Conservation (phyloP, 108 stramenopile genomes). For the Nitzschia sp. region DNA sequence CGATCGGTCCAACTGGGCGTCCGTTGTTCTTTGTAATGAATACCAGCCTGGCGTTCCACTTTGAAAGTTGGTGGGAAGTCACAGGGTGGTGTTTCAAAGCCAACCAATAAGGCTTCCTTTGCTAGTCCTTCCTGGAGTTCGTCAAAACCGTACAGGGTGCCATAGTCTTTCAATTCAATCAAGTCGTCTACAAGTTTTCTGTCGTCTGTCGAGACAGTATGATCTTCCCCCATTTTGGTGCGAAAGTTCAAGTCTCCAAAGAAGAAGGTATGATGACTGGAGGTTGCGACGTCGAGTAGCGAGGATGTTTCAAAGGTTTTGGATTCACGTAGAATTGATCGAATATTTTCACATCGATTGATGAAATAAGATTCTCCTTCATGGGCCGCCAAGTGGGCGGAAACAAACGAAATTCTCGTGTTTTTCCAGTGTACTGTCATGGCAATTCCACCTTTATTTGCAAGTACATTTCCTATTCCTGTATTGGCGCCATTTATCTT, state of each 20-base stretch:
- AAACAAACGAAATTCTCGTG: constrained; percentile 39
- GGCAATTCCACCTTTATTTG: constrained; percentile 58
- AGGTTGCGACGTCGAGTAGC: constrained; percentile 42
- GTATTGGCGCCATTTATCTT: constrained; percentile 45
- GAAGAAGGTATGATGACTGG: constrained; percentile 52
- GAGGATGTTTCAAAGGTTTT: constrained; percentile 7
- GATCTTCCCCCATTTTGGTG: constrained; percentile 15
- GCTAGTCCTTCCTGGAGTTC: constrained; percentile 40
- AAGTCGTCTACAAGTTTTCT: constrained; percentile 22
- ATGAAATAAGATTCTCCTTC: constrained; percentile 41
- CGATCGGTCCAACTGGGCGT: constrained; percentile 74
- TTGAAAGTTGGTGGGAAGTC: constrained; percentile 75
- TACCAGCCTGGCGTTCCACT: constrained; percentile 44
- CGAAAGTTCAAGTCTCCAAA: constrained; percentile 62
- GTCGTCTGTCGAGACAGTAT: constrained; percentile 32
- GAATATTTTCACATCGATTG: constrained; percentile 29
- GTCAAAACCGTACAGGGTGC: constrained; percentile 33
- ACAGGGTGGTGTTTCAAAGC: constrained; percentile 50
- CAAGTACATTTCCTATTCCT: constrained; percentile 42
- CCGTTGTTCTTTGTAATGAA: constrained; percentile 53
- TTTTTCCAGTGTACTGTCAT: constrained; percentile 26
- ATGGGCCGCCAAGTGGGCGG: constrained; percentile 50
- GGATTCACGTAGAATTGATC: constrained; percentile 34
- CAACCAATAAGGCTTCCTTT: constrained; percentile 36
- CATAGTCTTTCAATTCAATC: constrained; percentile 26